A percentile compares a stretch with the other conserved stretches of the same genome.
Conservation (phyloP, 2,329 filamentous ascomycete species). For the Epichloe hybrida region DNA sequence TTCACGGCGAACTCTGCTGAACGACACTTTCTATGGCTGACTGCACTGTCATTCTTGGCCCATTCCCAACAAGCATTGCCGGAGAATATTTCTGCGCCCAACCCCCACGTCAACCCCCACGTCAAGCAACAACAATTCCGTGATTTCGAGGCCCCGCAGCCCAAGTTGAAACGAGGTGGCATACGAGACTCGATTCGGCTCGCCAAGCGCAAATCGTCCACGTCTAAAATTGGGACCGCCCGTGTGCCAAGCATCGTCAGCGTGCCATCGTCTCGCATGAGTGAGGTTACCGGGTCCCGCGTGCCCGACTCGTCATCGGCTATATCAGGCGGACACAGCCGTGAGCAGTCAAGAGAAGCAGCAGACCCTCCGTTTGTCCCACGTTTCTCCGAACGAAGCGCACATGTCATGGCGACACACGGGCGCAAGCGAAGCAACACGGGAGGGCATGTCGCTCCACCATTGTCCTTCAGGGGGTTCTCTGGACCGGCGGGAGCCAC, state of each 20-base stretch:
- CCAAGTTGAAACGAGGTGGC: slow-evolving; percentile 35
- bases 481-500: slow-evolving; percentile 37
- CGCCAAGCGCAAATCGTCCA: slow-evolving; percentile 54
- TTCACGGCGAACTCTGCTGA: slow-evolving; percentile 78
- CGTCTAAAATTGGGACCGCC: slow-evolving; percentile 40
- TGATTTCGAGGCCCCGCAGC: slow-evolving; percentile 35
- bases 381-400: slow-evolving; percentile 48
- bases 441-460: slow-evolving; percentile 56
- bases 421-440: slow-evolving; percentile 84
- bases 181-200: slow-evolving; percentile 85
- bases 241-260: slow-evolving; percentile 31
- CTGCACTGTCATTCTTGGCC: slow-evolving; percentile 84
- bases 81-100: slow-evolving; percentile 47
- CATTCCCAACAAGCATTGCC: slow-evolving; percentile 74
- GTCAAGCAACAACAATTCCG: slow-evolving; percentile 27
- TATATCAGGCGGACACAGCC: slow-evolving; percentile 22
- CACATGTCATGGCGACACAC: slow-evolving; percentile 37
- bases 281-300: slow-evolving; percentile 22
- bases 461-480: slow-evolving; percentile 66
- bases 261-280: slow-evolving; percentile 22
- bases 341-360: slow-evolving; percentile 41
- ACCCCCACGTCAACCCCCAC: slow-evolving; percentile 11
- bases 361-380: slow-evolving; percentile 62
- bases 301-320: slow-evolving; percentile 27
- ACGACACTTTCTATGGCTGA: slow-evolving; percentile 89